phyloP scores from a whole-genome alignment of 2,329 filamentous ascomycete genomes.

The Fusarium guadeloupense region DNA sequence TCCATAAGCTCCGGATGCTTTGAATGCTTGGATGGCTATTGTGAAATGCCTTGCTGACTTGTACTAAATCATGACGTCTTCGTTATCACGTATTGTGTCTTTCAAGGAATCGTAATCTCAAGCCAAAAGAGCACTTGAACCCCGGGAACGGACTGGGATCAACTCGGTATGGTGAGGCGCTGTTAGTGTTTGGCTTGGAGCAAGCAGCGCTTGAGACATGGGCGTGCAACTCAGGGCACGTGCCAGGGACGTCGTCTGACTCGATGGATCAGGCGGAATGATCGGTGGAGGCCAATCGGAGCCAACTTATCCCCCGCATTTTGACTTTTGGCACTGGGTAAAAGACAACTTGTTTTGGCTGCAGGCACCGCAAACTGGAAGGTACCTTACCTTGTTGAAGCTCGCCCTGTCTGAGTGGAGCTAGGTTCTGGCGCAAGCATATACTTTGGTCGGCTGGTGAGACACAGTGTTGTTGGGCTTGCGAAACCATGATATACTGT shows the following conservation, averaged over 20 bases:
- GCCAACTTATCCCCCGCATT: constrained; percentile 42
- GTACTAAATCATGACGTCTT: constrained; percentile 38
- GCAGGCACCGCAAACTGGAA: constrained; percentile 25
- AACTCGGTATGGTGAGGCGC: constrained; percentile 29
- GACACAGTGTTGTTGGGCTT: constrained; percentile 19
- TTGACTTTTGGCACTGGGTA: constrained; percentile 32
- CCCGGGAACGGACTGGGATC: constrained; percentile 31
- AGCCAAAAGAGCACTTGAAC: constrained; percentile 23
- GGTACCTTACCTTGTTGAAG: constrained; percentile 36
- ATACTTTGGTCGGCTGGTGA: constrained; percentile 19
- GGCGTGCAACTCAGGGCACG: constrained; percentile 38
- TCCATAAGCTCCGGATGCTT: not conserved
- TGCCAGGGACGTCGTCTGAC: constrained; percentile 46
- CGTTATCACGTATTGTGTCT: constrained; percentile 10
- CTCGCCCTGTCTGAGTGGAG: constrained; percentile 25
- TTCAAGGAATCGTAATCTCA: constrained; percentile 28
- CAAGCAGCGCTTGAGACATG: constrained; percentile 33
- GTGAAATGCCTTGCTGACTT: constrained; percentile 1
- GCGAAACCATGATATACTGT: constrained; percentile 37
- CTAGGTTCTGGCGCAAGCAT: constrained; percentile 16
- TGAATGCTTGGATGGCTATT: not conserved
- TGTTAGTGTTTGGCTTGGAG: constrained; percentile 27
- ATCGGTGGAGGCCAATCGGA: constrained; percentile 42
- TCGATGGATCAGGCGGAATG: constrained; percentile 45
- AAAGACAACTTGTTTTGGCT: constrained; percentile 28